Conservation (phyloP, 2,329 filamentous ascomycete genomes). For the Pyrenochaeta sp. region DNA sequence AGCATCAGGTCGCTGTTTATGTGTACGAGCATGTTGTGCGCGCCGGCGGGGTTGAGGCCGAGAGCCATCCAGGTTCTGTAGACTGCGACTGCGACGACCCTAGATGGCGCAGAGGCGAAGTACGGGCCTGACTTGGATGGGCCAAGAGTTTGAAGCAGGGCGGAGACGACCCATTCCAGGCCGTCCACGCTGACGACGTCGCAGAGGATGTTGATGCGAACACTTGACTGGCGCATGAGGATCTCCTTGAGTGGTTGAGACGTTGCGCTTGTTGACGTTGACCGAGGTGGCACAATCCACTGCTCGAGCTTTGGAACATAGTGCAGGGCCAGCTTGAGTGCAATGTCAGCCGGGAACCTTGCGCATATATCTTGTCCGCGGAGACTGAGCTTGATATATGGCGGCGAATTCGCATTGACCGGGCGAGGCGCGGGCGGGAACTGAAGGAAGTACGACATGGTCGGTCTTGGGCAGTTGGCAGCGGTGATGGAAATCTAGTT, state of each 20-base stretch:
- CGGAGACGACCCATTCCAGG: conserved; percentile 24
- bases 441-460: conserved; percentile 35
- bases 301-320: conserved; percentile 26
- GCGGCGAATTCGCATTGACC: conserved; percentile 13
- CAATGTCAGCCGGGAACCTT: conserved; percentile 26
- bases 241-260: too few relatives aligned
- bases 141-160: conserved; percentile 26
- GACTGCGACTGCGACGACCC: too few relatives aligned
- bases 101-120: too few relatives aligned
- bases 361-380: conserved; percentile 14
- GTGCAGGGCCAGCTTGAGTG: conserved; percentile 25
- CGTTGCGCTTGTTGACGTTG: too few relatives aligned
- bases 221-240: conserved; percentile 13
- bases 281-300: conserved; percentile 24
- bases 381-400: conserved; percentile 33
- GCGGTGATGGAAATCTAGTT: too few relatives aligned
- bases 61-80: conserved; percentile 29
- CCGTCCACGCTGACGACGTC: conserved; percentile 14
- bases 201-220: conserved; percentile 31
- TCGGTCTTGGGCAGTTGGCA: too few relatives aligned
- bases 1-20: conserved; percentile 21
- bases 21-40: conserved; percentile 19
- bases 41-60: conserved; percentile 22
- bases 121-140: neutral
- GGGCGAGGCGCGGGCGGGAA: conserved; percentile 24